Conservation (phyloP, 2,329 filamentous ascomycete species). For the Talaromyces sp. region DNA sequence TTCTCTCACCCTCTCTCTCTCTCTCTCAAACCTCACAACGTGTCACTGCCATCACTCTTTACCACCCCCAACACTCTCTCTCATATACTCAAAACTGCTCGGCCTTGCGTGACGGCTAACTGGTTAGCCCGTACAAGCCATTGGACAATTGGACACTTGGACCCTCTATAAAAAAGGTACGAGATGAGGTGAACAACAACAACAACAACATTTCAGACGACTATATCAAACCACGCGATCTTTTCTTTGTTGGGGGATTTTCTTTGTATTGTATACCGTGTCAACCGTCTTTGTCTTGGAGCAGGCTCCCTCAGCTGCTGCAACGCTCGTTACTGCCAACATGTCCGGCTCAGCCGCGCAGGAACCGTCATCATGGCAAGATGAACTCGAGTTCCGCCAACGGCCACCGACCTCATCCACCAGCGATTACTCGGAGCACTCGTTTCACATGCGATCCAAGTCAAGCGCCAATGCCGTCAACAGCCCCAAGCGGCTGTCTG, state of each 20-base stretch:
- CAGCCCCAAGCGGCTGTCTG: conserved; percentile 35
- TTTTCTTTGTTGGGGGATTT: background rate
- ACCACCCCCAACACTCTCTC: background rate
- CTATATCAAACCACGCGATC: background rate
- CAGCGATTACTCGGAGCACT: conserved; percentile 29
- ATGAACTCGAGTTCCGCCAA: conserved; percentile 23
- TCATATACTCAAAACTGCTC: background rate
- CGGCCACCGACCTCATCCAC: conserved; percentile 27
- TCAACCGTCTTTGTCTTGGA: background rate
- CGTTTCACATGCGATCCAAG: conserved; percentile 29
- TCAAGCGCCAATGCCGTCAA: conserved; percentile 28
- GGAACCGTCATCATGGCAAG: conserved; percentile 10
- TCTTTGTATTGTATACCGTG: background rate
- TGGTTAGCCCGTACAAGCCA: background rate
- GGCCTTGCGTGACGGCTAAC: background rate
- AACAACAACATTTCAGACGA: background rate
- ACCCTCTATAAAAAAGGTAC: background rate
- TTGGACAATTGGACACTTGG: background rate
- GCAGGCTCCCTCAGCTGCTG: background rate
- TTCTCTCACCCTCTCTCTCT: background rate
- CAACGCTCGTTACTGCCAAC: background rate
- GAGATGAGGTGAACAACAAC: background rate
- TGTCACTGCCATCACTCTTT: background rate
- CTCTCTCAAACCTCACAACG: background rate
- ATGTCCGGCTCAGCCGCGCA: background rate